These are phyloP conservation scores for Dipteronia sinensis DNA, from an alignment of 345 rosid species.

Conservation along the genomic window DNA sequence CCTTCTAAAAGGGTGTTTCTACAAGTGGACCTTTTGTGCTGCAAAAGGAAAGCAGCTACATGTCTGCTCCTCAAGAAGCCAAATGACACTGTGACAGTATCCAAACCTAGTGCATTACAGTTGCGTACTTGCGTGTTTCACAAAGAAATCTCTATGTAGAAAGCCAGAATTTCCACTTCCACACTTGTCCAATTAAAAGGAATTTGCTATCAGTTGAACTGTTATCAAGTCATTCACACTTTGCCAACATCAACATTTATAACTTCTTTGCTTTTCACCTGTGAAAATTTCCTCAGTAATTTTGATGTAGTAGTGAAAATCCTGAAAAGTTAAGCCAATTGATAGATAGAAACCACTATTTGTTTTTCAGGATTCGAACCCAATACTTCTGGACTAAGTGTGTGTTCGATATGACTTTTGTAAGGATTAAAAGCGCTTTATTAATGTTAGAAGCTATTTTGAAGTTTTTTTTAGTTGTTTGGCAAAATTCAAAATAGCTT, in stretches of 20 bases:
- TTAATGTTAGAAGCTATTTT: too few relatives aligned
- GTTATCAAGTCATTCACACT: not conserved
- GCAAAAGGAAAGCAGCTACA: not conserved
- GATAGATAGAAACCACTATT: not conserved
- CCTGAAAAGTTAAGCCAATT: not conserved
- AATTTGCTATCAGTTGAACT: too few relatives aligned
- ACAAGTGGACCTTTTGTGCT: not conserved
- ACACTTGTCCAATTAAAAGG: not conserved
- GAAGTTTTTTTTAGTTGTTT: too few relatives aligned
- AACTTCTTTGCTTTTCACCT: not conserved
- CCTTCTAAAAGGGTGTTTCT: not conserved
- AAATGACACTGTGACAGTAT: not conserved
- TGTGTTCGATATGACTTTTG: too few relatives aligned
- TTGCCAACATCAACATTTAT: not conserved
- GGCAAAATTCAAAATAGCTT: too few relatives aligned
- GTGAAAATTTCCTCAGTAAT: not conserved
- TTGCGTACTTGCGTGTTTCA: constrained; percentile 19
- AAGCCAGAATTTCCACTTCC: not conserved
- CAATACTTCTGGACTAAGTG: too few relatives aligned
- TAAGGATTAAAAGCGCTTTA: too few relatives aligned
- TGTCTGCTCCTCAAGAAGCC: not conserved
- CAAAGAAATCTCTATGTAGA: not conserved
- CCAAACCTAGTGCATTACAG: constrained; percentile 3
- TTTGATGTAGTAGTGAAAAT: not conserved
- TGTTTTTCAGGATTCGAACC: too few relatives aligned